Evolutionary conservation across 2,329 filamentous ascomycete genomes (phyloP), one percentile per base, ranked within the genome.

Genomic region (Periconia sp.): DNA sequence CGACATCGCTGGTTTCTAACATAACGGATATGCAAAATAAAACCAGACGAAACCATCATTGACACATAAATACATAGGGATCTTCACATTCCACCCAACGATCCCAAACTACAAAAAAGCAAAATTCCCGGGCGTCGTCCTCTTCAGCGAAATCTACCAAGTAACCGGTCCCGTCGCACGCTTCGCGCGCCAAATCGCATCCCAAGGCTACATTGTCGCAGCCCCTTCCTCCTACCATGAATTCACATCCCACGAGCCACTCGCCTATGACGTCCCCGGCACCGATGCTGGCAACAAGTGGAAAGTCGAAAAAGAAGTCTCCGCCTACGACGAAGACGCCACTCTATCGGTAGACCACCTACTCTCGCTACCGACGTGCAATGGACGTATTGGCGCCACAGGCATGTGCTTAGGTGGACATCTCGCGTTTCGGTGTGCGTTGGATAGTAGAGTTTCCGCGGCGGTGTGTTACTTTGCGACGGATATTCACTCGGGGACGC

Each of bases 101-200:
- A 88, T 97, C 61, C 84, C 91, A 1, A 88, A 89, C 55, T 96
- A 96, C 70, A 91, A 92, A 27, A 87, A 94, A 61, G 92, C 92
- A 74, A 92, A 85, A 68, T 96, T 96, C 67, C 92, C 92, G 0
- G 92, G 90, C 18, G 90, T 97, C 6, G 88, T 90, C 14, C 81
- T 97, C 52, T 97, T 96, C 72, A 92, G 88, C 64, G 92, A 97
- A 77, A 97, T 97, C 66, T 97, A 97, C 70, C 92, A 97, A 66
- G 92, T 97, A 17, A 96, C 92, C 54, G 92, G 92, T 1, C 92
- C 92, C 1, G 92, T 97, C 23, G 84, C 88, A 55, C 87, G 93
- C 49, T 96, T 97, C 68, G 91, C 91, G 48, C 86, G 92, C 55
- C 92, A 96, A 73, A 96, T 97, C 65, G 90, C 91, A 40, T 89